A percentile compares a stretch with the other conserved stretches of the same genome.
Conservation (phyloP, 495 filamentous ascomycete species). For the Letharia lupina region DNA sequence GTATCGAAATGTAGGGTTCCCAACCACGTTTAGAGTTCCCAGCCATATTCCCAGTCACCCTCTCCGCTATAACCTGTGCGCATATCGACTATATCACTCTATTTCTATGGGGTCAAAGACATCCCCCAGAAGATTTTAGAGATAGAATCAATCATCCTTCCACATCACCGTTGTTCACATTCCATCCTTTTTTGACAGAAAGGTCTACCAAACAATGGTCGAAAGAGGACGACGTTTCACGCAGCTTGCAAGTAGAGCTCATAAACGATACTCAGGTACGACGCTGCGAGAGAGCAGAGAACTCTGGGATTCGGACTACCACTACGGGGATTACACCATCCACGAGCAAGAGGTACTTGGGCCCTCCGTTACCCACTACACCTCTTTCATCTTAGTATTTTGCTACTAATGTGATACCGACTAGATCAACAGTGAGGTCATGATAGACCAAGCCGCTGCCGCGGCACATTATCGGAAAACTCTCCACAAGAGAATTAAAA, state of each 20-base stretch:
- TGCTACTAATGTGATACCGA: neutral
- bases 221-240: slow-evolving; percentile 3
- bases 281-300: slow-evolving; percentile 7
- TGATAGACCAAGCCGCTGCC: slow-evolving; percentile 2
- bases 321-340: neutral
- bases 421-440: slow-evolving; percentile 3
- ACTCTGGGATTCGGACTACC: neutral
- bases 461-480: slow-evolving; percentile 3
- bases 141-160: no score
- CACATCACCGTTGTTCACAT: no score
- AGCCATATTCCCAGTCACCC: no score
- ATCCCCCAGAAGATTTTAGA: no score
- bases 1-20: no score
- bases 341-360: slow-evolving; percentile 2
- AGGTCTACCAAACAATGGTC: neutral
- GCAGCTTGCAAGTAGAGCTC: neutral
- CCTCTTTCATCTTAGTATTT: neutral
- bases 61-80: no score
- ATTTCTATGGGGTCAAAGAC: no score
- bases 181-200: no score
- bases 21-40: no score
- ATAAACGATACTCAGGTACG: neutral
- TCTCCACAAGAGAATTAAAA: neutral
- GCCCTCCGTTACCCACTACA: neutral
- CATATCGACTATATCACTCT: no score